Conservation (phyloP, 2,329 filamentous ascomycete species). For the Plenodomus tracheiphilus region DNA sequence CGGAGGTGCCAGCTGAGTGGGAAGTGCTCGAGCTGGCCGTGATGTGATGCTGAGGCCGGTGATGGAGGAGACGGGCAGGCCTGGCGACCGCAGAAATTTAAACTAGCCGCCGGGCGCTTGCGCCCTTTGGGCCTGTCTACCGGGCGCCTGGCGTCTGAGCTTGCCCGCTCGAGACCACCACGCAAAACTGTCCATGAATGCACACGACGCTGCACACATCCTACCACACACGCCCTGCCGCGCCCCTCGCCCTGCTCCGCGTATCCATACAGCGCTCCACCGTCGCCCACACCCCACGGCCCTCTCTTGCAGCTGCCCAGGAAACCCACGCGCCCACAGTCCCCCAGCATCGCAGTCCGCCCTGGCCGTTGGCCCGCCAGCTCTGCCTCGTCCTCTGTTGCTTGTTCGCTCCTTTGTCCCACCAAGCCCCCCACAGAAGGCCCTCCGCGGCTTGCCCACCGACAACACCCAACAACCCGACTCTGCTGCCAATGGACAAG, state of each 20-base stretch:
- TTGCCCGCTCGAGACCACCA: not conserved
- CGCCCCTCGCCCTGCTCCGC: constrained; percentile 1
- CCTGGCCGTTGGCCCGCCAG: constrained; percentile 29
- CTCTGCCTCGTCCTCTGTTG: constrained; percentile 20
- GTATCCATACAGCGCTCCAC: constrained; percentile 5
- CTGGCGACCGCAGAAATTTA: constrained; percentile 23
- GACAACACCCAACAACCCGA: not conserved
- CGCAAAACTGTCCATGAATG: constrained; percentile 22
- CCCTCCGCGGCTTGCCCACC: constrained; percentile 3
- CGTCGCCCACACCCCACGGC: constrained; percentile 6
- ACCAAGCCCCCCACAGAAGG: constrained; percentile 36
- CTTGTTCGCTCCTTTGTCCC: constrained; percentile 43
- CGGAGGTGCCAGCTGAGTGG: constrained; percentile 71
- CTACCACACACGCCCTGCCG: constrained; percentile 14
- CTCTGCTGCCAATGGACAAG: constrained; percentile 45
- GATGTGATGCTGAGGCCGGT: constrained; percentile 75
- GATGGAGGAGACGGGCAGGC: constrained; percentile 36
- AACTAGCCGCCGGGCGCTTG: constrained; percentile 1
- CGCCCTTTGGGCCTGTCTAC: not conserved
- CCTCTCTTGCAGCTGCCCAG: constrained; percentile 16
- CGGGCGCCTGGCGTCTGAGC: constrained; percentile 1
- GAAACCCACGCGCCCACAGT: too few relatives aligned
- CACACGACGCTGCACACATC: constrained; percentile 17
- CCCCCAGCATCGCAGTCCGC: not conserved
- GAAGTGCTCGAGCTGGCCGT: constrained; percentile 62